Conservation (phyloP, 768 basidiomycete species). For the Atractiella rhizophila region DNA sequence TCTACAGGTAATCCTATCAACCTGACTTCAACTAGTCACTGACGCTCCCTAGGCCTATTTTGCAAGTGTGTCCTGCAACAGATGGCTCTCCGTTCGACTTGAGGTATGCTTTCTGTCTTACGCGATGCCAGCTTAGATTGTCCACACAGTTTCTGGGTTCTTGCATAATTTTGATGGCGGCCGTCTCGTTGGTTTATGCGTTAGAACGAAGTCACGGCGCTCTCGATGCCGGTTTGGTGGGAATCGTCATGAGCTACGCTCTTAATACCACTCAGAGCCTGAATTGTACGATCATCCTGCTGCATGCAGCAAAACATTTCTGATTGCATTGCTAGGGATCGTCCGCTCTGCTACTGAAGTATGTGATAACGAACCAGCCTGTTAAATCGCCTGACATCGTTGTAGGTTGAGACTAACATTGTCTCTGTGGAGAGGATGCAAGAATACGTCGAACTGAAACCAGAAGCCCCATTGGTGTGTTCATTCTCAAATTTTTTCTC, state of each 20-base stretch:
- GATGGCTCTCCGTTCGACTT: slow-evolving; percentile 20
- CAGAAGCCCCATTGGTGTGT: slow-evolving; percentile 42
- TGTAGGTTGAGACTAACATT: slow-evolving; percentile 24
- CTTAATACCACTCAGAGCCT: slow-evolving; percentile 1
- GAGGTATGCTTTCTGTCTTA: not conserved
- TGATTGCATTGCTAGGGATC: not conserved
- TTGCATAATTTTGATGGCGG: slow-evolving; percentile 16
- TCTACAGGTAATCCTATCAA: slow-evolving; percentile 35
- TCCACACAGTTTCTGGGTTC: slow-evolving; percentile 11
- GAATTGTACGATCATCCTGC: too few relatives aligned
- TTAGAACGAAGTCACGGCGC: slow-evolving; percentile 6
- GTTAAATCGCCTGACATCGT: slow-evolving; percentile 29
- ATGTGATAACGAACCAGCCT: slow-evolving; percentile 47
- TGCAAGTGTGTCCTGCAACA: slow-evolving; percentile 39
- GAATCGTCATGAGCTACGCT: slow-evolving; percentile 26
- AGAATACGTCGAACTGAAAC: slow-evolving; percentile 45
- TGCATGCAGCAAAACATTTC: not conserved
- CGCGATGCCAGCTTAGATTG: not conserved
- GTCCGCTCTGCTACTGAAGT: slow-evolving; percentile 30
- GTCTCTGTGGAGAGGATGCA: slow-evolving; percentile 70
- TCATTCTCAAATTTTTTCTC: slow-evolving; percentile 21
- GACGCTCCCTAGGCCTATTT: slow-evolving; percentile 36
- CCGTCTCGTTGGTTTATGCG: slow-evolving; percentile 12
- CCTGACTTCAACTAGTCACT: slow-evolving; percentile 33
- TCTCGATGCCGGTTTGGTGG: slow-evolving; percentile 27